These are phyloP conservation scores for Globisporangium sylvaticum DNA, from an alignment of 352 stramenopile genomes.

Conservation along the genomic window DNA sequence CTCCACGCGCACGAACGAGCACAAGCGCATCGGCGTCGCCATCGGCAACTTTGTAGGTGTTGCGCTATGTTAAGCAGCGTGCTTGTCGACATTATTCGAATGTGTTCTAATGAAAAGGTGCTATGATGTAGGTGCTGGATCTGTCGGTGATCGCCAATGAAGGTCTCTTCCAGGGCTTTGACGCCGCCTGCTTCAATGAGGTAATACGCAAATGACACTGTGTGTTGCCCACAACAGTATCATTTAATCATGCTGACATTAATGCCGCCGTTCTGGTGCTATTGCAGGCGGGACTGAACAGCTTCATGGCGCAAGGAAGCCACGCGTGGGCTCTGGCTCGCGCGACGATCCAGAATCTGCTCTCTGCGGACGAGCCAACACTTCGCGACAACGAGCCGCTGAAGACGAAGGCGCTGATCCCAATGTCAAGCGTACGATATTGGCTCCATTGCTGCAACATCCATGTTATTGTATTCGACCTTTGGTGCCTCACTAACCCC, in stretches of 20 bases:
- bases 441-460: background rate
- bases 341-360: conserved; percentile 81
- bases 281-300: conserved; percentile 78
- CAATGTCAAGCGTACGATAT: conserved; percentile 47
- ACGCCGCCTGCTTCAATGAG: conserved; percentile 70
- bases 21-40: conserved; percentile 75
- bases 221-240: background rate
- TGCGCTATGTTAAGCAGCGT: background rate
- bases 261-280: conserved; percentile 31
- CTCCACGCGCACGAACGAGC: conserved; percentile 64
- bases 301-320: conserved; percentile 91
- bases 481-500: background rate
- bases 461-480: background rate
- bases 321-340: conserved; percentile 86
- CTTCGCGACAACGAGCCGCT: conserved; percentile 82
- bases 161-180: conserved; percentile 86
- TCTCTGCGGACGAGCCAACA: conserved; percentile 68
- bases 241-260: background rate
- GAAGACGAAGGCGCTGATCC: conserved; percentile 71
- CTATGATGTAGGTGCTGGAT: conserved; percentile 65
- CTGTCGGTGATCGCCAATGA: conserved; percentile 86
- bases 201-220: conserved; percentile 8
- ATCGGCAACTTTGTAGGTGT: conserved; percentile 73
- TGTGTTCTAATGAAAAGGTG: background rate
- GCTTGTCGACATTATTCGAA: background rate